Conservation (phyloP, 768 basidiomycete genomes). For the Trichaptum fuscoviolaceum region DNA sequence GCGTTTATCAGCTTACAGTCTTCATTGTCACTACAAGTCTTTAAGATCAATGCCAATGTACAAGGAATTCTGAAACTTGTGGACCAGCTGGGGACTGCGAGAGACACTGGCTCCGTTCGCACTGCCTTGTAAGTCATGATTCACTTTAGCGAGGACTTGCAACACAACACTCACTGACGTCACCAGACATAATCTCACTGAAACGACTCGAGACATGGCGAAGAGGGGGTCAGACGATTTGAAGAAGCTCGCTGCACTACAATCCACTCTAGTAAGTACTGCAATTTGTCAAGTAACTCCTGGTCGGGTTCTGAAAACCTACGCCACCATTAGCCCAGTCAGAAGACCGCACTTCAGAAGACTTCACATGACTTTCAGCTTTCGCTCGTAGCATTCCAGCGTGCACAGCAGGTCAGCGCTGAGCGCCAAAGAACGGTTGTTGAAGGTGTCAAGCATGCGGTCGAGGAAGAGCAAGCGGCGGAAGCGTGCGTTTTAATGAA, state of each 20-base stretch:
- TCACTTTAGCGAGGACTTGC: constrained; percentile 4
- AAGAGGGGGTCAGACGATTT: constrained; percentile 91
- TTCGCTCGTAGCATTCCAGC: constrained; percentile 87
- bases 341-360: constrained; percentile 84
- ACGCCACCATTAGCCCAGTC: constrained; percentile 48
- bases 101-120: constrained; percentile 74
- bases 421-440: constrained; percentile 89
- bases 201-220: constrained; percentile 90
- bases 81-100: constrained; percentile 85
- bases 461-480: constrained; percentile 61
- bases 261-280: constrained; percentile 49
- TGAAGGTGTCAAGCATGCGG: constrained; percentile 75
- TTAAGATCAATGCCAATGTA: constrained; percentile 98
- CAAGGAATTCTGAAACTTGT: constrained; percentile 94
- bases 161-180: neutral
- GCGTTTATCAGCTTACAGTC: constrained; percentile 73
- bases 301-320: neutral
- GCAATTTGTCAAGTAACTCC: neutral
- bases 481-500: neutral
- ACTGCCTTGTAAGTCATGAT: constrained; percentile 71
- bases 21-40: constrained; percentile 85
- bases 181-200: constrained; percentile 85
- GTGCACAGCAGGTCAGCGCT: constrained; percentile 84
- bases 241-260: constrained; percentile 78
- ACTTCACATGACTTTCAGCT: constrained; percentile 90